Conservation (phyloP, 2,329 filamentous ascomycete species). For the Metarhizium brunneum region DNA sequence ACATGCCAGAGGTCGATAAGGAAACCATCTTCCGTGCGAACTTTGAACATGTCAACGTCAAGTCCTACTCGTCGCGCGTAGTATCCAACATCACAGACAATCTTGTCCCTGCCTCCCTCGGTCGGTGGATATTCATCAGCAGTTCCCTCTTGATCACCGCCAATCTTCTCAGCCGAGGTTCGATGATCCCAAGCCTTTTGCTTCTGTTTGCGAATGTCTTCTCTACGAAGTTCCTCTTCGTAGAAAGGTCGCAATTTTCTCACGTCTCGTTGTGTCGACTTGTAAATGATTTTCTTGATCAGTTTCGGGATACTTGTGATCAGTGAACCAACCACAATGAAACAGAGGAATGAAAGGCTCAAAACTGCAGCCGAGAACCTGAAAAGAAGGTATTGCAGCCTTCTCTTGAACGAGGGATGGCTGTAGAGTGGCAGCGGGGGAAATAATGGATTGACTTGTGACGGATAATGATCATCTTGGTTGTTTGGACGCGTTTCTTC, state of each 20-base stretch:
- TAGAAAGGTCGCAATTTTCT: slow-evolving; percentile 57
- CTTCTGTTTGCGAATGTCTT: slow-evolving; percentile 44
- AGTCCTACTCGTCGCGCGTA: slow-evolving; percentile 83
- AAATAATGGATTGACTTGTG: slow-evolving; percentile 71
- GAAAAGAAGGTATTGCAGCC: slow-evolving; percentile 57
- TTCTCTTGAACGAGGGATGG: slow-evolving; percentile 56
- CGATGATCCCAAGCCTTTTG: slow-evolving; percentile 53
- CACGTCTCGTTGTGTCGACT: slow-evolving; percentile 49
- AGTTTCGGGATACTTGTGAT: slow-evolving; percentile 54
- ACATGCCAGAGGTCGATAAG: slow-evolving; percentile 84
- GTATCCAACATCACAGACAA: slow-evolving; percentile 72
- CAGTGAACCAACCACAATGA: slow-evolving; percentile 66
- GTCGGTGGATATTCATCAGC: slow-evolving; percentile 58
- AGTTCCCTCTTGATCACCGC: slow-evolving; percentile 32
- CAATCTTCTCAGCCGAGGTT: slow-evolving; percentile 24
- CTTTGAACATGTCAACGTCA: slow-evolving; percentile 72
- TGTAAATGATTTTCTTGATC: slow-evolving; percentile 38
- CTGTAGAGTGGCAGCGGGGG: slow-evolving; percentile 77
- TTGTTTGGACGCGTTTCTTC: not conserved
- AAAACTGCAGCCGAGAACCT: slow-evolving; percentile 62
- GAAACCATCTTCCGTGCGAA: slow-evolving; percentile 91
- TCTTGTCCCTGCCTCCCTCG: slow-evolving; percentile 70
- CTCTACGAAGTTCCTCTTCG: slow-evolving; percentile 58
- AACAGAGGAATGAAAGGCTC: slow-evolving; percentile 65
- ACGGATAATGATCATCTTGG: slow-evolving; percentile 29